Conservation (phyloP, 306 rosid genomes). For the Mucuna pruriens region DNA sequence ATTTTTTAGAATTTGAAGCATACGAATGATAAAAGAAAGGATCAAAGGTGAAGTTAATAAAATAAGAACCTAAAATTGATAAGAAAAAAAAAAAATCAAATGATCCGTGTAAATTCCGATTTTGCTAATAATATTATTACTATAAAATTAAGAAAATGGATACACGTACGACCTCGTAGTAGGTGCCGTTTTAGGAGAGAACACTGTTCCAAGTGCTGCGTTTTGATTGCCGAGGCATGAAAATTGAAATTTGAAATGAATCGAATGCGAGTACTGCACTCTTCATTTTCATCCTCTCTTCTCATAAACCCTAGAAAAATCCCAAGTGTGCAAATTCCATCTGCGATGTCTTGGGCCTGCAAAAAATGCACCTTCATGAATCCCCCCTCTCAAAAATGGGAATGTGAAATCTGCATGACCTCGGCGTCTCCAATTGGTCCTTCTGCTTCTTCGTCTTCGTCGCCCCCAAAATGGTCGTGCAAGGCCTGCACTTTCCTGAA, state of each 20-base stretch:
- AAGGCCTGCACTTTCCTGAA: constrained; percentile 90
- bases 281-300: background rate
- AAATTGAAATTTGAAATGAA: constrained; percentile 47
- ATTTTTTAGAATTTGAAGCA: too few relatives aligned
- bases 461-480: constrained; percentile 79
- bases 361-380: constrained; percentile 79
- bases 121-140: too few relatives aligned
- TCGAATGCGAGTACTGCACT: background rate
- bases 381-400: constrained; percentile 58
- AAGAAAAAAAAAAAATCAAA: too few relatives aligned
- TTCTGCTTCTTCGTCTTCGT: constrained; percentile 53
- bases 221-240: background rate
- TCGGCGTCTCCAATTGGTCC: constrained; percentile 26
- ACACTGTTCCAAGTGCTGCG: background rate
- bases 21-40: too few relatives aligned
- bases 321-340: background rate
- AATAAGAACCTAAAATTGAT: too few relatives aligned
- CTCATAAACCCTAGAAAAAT: constrained; percentile 45
- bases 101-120: too few relatives aligned
- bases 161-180: background rate
- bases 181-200: constrained; percentile 19
- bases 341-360: constrained; percentile 81
- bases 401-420: constrained; percentile 73
- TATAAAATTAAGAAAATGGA: too few relatives aligned
- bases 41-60: too few relatives aligned